Percentiles rank a stretch among this genome's conserved stretches.
phyloP scores from a whole-genome alignment of 805 yeast species.

The Cyberlindnera amylophila region DNA sequence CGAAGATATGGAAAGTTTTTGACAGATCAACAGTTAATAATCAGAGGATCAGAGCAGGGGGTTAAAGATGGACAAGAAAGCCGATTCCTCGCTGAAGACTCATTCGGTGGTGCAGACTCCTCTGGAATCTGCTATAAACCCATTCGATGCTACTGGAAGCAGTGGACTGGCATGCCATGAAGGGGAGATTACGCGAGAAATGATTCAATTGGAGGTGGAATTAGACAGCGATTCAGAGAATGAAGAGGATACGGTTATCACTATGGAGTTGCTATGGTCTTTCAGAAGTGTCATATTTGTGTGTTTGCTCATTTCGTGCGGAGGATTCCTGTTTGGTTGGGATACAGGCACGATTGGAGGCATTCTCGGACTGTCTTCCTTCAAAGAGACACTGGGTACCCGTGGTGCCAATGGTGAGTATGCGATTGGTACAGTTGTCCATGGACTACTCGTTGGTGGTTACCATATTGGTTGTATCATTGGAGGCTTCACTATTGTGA shows the following conservation, averaged over 20 bases:
- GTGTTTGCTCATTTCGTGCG: conserved; percentile 55
- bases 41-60: too few species aligned
- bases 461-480: conserved; percentile 69
- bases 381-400: conserved; percentile 46
- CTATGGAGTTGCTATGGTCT: conserved; percentile 5
- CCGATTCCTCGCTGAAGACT: too few species aligned
- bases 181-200: neutral
- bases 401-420: conserved; percentile 34
- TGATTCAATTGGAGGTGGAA: neutral
- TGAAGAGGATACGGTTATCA: neutral
- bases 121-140: neutral
- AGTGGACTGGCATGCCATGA: too few species aligned
- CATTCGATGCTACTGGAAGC: neutral
- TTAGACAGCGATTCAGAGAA: neutral
- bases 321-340: conserved; percentile 72
- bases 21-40: too few species aligned
- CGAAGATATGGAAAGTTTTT: too few species aligned
- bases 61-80: too few species aligned
- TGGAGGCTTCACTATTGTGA: conserved; percentile 59
- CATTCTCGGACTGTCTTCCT: conserved; percentile 59
- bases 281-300: conserved; percentile 11
- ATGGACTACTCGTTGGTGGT: conserved; percentile 47
- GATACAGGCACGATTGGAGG: conserved; percentile 76
- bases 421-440: conserved; percentile 6
- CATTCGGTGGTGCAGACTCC: neutral